Evolutionary conservation across 1,284 basidiomycete species (phyloP).

Genomic region (Trichosporon asahii): DNA sequence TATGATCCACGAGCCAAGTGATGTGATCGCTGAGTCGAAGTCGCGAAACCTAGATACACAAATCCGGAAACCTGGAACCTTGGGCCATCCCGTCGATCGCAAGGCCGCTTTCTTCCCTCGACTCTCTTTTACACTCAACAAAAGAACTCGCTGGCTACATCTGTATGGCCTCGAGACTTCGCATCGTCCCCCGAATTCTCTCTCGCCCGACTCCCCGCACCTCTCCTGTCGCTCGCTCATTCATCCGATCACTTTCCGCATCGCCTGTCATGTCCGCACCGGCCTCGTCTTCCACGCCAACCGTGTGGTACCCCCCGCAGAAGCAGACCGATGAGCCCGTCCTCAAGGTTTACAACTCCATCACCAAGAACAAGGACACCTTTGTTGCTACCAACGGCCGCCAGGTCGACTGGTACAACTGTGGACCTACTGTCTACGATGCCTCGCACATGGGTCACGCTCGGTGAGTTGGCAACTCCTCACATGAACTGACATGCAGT

Average conservation of each 20-base stretch:
- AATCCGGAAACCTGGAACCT: not conserved
- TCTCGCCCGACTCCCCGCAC: not conserved
- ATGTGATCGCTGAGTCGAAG: constrained; percentile 11
- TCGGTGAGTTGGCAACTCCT: constrained; percentile 59
- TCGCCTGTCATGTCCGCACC: constrained; percentile 29
- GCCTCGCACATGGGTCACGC: constrained; percentile 99
- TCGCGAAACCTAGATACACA: constrained; percentile 1
- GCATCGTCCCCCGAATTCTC: not conserved
- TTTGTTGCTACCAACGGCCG: constrained; percentile 77
- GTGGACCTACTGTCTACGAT: constrained; percentile 99
- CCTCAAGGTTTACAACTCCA: constrained; percentile 87
- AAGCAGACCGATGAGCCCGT: constrained; percentile 47
- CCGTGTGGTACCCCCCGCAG: constrained; percentile 46
- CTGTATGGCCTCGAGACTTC: constrained; percentile 4
- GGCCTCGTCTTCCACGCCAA: constrained; percentile 38
- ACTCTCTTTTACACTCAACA: not conserved
- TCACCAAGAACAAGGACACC: constrained; percentile 86
- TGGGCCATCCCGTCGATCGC: not conserved
- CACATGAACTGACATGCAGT: constrained; percentile 53
- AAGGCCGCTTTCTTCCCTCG: not conserved
- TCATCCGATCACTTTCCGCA: constrained; percentile 18
- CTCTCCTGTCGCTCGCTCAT: not conserved
- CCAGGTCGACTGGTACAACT: constrained; percentile 98
- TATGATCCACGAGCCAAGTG: not conserved
- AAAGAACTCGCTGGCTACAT: not conserved